Evolutionary conservation across 441 rosid genomes (phyloP).

Genomic region (Erodium trifolium): DNA sequence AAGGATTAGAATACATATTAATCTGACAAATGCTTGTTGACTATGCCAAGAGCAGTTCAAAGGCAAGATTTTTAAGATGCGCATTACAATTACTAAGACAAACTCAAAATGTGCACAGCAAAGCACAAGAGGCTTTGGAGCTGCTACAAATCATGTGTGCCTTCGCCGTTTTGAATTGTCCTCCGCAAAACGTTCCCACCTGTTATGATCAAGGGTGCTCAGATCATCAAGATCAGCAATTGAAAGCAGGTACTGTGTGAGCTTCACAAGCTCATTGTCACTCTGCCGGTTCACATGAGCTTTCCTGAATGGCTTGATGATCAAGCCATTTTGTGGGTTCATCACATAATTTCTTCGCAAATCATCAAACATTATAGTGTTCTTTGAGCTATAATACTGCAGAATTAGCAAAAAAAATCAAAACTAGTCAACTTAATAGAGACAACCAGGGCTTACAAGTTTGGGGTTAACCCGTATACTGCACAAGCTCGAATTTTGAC

Average conservation of each 20-base stretch:
- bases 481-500: too few relatives aligned
- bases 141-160: slow-evolving; percentile 31
- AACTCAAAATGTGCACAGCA: too few relatives aligned
- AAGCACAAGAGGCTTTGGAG: not conserved
- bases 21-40: too few relatives aligned
- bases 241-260: slow-evolving; percentile 74
- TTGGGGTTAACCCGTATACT: too few relatives aligned
- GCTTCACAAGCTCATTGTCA: slow-evolving; percentile 79
- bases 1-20: too few relatives aligned
- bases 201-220: slow-evolving; percentile 57
- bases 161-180: slow-evolving; percentile 64
- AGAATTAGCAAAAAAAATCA: slow-evolving; percentile 14
- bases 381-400: slow-evolving; percentile 70
- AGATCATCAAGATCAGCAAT: slow-evolving; percentile 78
- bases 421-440: slow-evolving; percentile 3
- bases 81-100: too few relatives aligned
- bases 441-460: not conserved
- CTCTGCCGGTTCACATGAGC: slow-evolving; percentile 80
- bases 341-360: slow-evolving; percentile 77
- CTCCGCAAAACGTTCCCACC: slow-evolving; percentile 62
- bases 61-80: too few relatives aligned
- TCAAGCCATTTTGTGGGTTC: slow-evolving; percentile 91
- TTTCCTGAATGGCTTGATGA: slow-evolving; percentile 74
- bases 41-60: too few relatives aligned
- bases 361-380: slow-evolving; percentile 96